Evolutionary conservation across 148 eudicot species (phyloP).

Genomic region (Vaccinium macrocarpon): DNA sequence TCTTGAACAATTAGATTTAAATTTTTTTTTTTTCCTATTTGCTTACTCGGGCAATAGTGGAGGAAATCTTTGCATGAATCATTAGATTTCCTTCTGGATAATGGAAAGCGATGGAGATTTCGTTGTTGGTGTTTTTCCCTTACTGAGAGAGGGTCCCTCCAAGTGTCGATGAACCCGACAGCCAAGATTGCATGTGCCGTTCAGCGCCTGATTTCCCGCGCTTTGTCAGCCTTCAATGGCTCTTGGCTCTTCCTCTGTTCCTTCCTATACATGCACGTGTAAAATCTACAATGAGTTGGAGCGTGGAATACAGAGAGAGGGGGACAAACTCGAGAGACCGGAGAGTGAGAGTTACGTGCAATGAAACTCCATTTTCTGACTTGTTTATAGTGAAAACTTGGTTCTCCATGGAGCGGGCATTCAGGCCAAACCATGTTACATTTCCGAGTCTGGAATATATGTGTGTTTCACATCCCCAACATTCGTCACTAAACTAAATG

Average conservation of each 20-base stretch:
- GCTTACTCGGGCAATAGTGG: background rate
- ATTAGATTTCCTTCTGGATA: background rate
- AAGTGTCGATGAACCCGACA: background rate
- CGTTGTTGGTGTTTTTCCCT: background rate
- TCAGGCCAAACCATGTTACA: background rate
- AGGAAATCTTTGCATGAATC: background rate
- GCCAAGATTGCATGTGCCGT: background rate
- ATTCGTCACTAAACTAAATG: background rate
- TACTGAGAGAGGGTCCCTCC: background rate
- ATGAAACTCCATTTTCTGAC: background rate
- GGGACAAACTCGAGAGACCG: background rate
- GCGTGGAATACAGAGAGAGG: background rate
- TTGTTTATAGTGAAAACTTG: background rate
- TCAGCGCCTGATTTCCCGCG: background rate
- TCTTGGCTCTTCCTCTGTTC: background rate
- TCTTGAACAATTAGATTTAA: background rate
- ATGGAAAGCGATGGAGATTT: background rate
- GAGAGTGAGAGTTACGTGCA: background rate
- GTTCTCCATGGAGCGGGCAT: background rate
- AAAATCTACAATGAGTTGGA: background rate
- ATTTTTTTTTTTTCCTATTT: background rate
- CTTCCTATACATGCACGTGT: background rate
- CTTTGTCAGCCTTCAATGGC: background rate
- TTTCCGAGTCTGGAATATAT: background rate
- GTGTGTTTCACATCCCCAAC: background rate